Evolutionary conservation across 768 basidiomycete species (phyloP).

Genomic region (Lactarius vividus): DNA sequence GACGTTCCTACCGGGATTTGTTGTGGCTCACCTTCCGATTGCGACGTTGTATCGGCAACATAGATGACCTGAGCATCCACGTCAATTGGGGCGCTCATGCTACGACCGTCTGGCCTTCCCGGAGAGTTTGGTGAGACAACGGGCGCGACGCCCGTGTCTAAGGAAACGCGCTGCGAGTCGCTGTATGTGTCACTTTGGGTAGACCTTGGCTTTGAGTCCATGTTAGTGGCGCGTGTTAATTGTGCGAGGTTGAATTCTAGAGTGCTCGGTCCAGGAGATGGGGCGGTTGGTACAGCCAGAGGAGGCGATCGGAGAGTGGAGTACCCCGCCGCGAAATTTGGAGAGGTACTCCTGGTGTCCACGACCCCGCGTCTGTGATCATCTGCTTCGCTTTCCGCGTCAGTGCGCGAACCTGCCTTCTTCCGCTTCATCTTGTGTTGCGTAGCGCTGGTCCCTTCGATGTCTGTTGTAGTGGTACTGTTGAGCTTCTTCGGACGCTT

Average conservation of each 20-base stretch:
- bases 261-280: background rate
- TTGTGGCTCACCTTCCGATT: background rate
- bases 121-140: background rate
- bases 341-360: background rate
- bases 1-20: background rate
- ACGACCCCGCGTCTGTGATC: background rate
- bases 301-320: background rate
- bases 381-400: conserved; percentile 10
- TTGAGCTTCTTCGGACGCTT: conserved; percentile 18
- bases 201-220: conserved; percentile 3
- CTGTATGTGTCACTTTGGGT: background rate
- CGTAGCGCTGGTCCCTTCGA: conserved; percentile 5
- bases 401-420: conserved; percentile 22
- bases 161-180: background rate
- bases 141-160: background rate
- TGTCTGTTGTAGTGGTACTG: conserved; percentile 13
- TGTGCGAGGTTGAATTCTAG: background rate
- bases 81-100: conserved; percentile 2
- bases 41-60: background rate
- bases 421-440: conserved; percentile 23
- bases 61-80: conserved; percentile 13
- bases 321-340: background rate
- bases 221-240: background rate
- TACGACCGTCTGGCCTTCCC: background rate
- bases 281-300: background rate